Evolutionary conservation across 768 basidiomycete genomes (phyloP).

Genomic region (Russula compacta): DNA sequence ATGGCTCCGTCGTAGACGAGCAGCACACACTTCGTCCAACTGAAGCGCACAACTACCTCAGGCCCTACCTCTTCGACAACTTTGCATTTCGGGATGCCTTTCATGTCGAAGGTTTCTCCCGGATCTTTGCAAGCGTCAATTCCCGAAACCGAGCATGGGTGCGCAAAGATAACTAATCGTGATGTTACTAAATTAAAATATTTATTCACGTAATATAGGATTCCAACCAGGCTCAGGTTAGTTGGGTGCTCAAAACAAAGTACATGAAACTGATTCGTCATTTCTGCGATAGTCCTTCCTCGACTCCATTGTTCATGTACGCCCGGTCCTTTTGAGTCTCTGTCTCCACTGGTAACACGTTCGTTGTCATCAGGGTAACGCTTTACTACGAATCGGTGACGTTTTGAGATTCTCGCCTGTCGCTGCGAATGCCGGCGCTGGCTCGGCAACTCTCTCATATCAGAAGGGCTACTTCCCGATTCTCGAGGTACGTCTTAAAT

Average conservation of each 20-base stretch:
- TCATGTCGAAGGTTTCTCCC: constrained; percentile 24
- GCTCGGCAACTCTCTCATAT: constrained; percentile 23
- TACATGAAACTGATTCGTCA: not conserved
- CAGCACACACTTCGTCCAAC: constrained; percentile 19
- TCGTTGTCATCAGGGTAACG: constrained; percentile 21
- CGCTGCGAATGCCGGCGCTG: constrained; percentile 13
- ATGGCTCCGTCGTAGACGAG: constrained; percentile 10
- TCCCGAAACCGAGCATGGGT: constrained; percentile 23
- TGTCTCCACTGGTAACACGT: not conserved
- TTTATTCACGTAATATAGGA: constrained; percentile 10
- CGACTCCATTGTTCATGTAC: constrained; percentile 21
- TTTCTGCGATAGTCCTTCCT: constrained; percentile 22
- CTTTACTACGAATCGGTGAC: constrained; percentile 26
- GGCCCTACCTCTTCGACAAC: constrained; percentile 20
- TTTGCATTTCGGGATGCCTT: constrained; percentile 22
- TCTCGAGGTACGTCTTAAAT: constrained; percentile 22
- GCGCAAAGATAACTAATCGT: not conserved
- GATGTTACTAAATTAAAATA: no score
- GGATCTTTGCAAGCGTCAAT: constrained; percentile 23
- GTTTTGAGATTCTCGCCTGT: constrained; percentile 24
- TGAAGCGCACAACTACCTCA: constrained; percentile 25
- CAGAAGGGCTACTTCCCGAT: constrained; percentile 28
- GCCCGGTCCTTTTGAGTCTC: not conserved
- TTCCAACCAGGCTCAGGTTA: constrained; percentile 26
- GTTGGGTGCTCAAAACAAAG: not conserved